Percentiles rank a stretch among this genome's conserved stretches.
Conservation (phyloP, 148 eudicot species). For the Amaranthus hypochondriacus region DNA sequence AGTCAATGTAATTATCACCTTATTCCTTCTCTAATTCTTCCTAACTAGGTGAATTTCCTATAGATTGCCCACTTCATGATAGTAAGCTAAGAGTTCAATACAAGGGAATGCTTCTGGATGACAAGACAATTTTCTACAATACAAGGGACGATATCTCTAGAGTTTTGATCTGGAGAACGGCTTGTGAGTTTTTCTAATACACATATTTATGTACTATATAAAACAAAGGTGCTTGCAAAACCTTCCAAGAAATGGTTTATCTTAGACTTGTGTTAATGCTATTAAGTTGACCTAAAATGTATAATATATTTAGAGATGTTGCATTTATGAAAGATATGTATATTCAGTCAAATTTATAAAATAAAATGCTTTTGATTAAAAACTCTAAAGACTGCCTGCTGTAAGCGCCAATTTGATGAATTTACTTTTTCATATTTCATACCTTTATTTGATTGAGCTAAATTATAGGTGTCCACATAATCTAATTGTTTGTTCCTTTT, state of each 20-base stretch:
- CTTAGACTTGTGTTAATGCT: too few relatives aligned
- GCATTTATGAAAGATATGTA: too few relatives aligned
- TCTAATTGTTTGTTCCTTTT: background rate
- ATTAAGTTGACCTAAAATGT: too few relatives aligned
- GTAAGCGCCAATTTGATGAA: too few relatives aligned
- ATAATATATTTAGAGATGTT: too few relatives aligned
- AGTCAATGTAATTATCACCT: background rate
- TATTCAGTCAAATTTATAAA: too few relatives aligned
- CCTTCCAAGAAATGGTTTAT: too few relatives aligned
- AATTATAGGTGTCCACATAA: background rate
- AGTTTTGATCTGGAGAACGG: slow-evolving; percentile 96
- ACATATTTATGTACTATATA: background rate
- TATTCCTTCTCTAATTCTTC: slow-evolving; percentile 10
- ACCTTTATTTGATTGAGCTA: background rate
- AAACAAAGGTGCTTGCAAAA: background rate
- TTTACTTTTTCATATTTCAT: background rate
- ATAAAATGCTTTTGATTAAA: too few relatives aligned
- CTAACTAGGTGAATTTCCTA: slow-evolving; percentile 88
- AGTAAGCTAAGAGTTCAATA: slow-evolving; percentile 82
- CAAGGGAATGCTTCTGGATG: slow-evolving; percentile 83
- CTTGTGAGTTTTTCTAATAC: slow-evolving; percentile 55
- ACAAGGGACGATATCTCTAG: slow-evolving; percentile 86
- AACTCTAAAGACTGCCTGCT: too few relatives aligned
- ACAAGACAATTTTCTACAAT: slow-evolving; percentile 83
- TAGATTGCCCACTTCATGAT: slow-evolving; percentile 99